A percentile compares a stretch with the other conserved stretches of the same genome.
These are phyloP conservation scores for Kernera saxatilis DNA, from an alignment of 345 rosid species.

Conservation along the genomic window DNA sequence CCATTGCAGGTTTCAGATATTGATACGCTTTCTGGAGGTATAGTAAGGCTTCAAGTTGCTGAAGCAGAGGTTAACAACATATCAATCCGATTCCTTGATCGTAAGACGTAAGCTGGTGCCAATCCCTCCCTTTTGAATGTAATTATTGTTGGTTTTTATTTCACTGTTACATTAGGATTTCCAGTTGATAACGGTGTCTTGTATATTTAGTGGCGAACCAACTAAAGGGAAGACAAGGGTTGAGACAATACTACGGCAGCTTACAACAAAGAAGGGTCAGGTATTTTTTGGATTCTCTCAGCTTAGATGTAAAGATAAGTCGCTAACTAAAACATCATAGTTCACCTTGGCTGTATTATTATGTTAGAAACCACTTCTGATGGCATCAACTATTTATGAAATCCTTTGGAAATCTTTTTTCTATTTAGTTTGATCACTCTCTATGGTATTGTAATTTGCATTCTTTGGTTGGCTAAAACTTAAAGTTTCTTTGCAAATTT, in stretches of 20 bases:
- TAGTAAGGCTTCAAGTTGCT: constrained; percentile 76
- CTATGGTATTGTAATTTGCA: neutral
- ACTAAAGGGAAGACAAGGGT: constrained; percentile 77
- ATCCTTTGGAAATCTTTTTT: neutral
- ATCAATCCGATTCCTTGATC: constrained; percentile 76
- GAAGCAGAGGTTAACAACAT: constrained; percentile 95
- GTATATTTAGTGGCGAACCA: constrained; percentile 75
- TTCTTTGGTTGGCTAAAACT: neutral
- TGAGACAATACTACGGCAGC: constrained; percentile 84
- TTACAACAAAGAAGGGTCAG: constrained; percentile 97
- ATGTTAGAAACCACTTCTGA: neutral
- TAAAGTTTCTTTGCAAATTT: neutral
- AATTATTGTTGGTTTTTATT: neutral
- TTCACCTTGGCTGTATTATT: neutral
- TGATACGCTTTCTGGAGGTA: constrained; percentile 93
- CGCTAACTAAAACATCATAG: neutral
- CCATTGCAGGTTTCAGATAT: constrained; percentile 64
- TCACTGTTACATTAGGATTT: neutral
- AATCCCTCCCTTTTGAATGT: neutral
- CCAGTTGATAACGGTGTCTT: constrained; percentile 7
- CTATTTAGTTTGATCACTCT: neutral
- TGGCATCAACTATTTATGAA: neutral
- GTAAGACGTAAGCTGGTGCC: constrained; percentile 71
- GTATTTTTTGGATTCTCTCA: constrained; percentile 31
- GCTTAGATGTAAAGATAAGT: neutral